Conservation (phyloP, 768 basidiomycete genomes). For the Xerocomellus chrysenteron region DNA sequence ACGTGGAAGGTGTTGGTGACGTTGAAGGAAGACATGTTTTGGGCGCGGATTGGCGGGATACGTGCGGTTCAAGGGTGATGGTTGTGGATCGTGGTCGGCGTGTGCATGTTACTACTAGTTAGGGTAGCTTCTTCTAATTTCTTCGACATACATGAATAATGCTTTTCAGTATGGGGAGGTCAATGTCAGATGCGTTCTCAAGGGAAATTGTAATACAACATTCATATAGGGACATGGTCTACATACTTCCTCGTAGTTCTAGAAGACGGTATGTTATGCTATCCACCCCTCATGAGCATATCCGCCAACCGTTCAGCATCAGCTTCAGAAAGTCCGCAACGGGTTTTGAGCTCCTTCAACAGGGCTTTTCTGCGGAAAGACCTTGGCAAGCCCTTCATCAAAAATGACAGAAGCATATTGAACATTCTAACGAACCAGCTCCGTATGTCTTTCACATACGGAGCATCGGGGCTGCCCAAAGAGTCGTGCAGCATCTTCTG, state of each 20-base stretch:
- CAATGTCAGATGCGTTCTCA: no score
- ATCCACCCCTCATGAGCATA: not conserved
- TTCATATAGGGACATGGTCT: no score
- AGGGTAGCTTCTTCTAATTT: not conserved
- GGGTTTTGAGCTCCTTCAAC: not conserved
- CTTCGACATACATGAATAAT: not conserved
- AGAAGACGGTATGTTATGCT: not conserved
- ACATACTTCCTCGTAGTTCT: no score
- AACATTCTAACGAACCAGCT: not conserved
- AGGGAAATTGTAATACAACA: not conserved
- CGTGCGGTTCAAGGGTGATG: slow-evolving; percentile 11
- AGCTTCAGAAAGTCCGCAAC: not conserved
- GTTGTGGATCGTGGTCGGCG: not conserved
- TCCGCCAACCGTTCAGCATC: slow-evolving; percentile 1
- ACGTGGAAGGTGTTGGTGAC: slow-evolving; percentile 75
- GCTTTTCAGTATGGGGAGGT: not conserved
- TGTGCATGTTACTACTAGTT: not conserved
- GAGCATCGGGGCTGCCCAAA: not conserved
- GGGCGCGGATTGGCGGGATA: slow-evolving; percentile 70
- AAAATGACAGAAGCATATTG: not conserved
- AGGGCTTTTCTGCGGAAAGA: not conserved
- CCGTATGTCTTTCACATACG: slow-evolving; percentile 5
- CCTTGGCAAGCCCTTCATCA: not conserved
- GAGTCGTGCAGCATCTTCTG: not conserved
- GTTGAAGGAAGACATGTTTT: slow-evolving; percentile 83